A percentile compares a stretch with the other conserved stretches of the same genome.
These are phyloP conservation scores for Mrakia hoshinonis DNA, from an alignment of 768 basidiomycete genomes.

Conservation along the genomic window DNA sequence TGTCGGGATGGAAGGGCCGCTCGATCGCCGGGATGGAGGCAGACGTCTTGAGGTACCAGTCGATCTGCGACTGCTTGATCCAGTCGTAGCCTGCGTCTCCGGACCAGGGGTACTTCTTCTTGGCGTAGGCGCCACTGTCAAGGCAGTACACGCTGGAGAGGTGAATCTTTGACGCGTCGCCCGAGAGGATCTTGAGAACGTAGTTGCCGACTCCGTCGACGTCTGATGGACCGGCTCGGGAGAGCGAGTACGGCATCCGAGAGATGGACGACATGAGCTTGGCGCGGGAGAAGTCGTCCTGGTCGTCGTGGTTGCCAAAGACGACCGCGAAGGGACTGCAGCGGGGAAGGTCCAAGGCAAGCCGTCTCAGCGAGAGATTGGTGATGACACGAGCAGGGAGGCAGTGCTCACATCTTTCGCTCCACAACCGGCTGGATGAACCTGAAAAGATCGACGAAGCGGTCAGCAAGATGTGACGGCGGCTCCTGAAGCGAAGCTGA, in stretches of 20 bases:
- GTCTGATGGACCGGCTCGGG: conserved; percentile 68
- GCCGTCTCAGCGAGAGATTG: too few relatives aligned
- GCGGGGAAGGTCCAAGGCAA: too few relatives aligned
- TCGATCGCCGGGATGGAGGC: conserved; percentile 61
- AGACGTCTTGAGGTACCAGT: conserved; percentile 84
- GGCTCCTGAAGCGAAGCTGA: not conserved
- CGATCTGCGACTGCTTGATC: conserved; percentile 71
- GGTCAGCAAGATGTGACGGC: not conserved
- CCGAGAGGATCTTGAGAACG: conserved; percentile 69
- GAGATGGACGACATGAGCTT: conserved; percentile 8
- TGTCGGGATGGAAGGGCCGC: conserved; percentile 75
- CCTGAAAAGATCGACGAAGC: not conserved
- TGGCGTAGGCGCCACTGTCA: conserved; percentile 69
- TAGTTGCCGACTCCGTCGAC: conserved; percentile 63
- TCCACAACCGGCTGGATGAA: conserved; percentile 69
- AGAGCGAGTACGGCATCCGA: conserved; percentile 72
- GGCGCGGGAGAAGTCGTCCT: conserved; percentile 20
- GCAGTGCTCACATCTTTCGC: conserved; percentile 42
- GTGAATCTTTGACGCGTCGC: conserved; percentile 77
- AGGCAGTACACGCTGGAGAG: conserved; percentile 85
- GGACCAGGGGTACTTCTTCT: conserved; percentile 38
- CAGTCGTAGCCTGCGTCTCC: conserved; percentile 63
- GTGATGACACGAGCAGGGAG: not conserved
- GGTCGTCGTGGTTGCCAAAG: conserved; percentile 88
- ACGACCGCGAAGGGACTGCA: conserved; percentile 85